Evolutionary conservation across 2,329 filamentous ascomycete genomes (phyloP).

Genomic region (Akanthomyces muscarius): DNA sequence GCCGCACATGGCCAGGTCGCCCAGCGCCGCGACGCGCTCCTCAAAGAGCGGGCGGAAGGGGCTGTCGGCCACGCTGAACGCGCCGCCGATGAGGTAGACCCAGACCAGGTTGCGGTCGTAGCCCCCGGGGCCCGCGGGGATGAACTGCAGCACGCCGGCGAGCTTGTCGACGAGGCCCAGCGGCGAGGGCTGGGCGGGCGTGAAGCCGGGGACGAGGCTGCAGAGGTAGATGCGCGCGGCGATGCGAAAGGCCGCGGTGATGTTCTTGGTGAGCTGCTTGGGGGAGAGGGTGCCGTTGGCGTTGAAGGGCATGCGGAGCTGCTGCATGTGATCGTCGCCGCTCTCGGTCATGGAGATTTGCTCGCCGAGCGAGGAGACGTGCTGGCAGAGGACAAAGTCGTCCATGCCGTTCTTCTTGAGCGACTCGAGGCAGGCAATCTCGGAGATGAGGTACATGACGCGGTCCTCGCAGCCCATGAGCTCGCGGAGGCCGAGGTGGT

Average conservation of each 20-base stretch:
- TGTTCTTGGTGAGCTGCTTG: conserved; percentile 80
- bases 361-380: conserved; percentile 81
- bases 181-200: conserved; percentile 68
- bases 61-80: conserved; percentile 68
- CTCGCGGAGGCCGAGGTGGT: conserved; percentile 72
- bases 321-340: conserved; percentile 35
- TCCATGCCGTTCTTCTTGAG: conserved; percentile 81
- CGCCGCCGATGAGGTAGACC: conserved; percentile 86
- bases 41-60: conserved; percentile 74
- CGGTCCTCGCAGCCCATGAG: conserved; percentile 97
- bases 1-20: conserved; percentile 73
- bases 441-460: conserved; percentile 96
- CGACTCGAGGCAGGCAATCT: conserved; percentile 92
- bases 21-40: conserved; percentile 69
- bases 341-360: conserved; percentile 81
- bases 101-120: conserved; percentile 90
- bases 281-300: conserved; percentile 72
- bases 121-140: conserved; percentile 75
- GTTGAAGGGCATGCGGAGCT: conserved; percentile 58
- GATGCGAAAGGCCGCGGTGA: conserved; percentile 85
- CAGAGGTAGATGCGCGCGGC: conserved; percentile 96
- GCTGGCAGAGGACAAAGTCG: conserved; percentile 79
- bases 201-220: conserved; percentile 86
- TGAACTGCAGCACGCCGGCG: conserved; percentile 69
- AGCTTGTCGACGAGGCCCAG: conserved; percentile 75